Conservation (phyloP, 805 yeast genomes). For the Scheffersomyces amazonensis region DNA sequence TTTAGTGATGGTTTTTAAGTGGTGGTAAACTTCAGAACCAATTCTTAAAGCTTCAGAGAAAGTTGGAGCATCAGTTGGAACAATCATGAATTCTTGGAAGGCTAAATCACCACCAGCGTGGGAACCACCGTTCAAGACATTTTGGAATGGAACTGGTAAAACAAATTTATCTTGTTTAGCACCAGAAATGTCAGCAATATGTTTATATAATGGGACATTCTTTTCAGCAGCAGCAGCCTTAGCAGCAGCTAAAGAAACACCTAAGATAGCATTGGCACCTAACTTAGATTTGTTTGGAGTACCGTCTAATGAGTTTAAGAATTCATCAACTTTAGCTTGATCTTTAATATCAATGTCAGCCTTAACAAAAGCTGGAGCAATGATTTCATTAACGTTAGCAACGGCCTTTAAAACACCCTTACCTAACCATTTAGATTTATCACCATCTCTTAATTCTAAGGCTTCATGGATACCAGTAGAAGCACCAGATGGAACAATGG, state of each 20-base stretch:
- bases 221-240: constrained; percentile 98
- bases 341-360: constrained; percentile 80
- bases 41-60: constrained; percentile 96
- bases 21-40: constrained; percentile 98
- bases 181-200: constrained; percentile 77
- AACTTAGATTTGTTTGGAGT: constrained; percentile 95
- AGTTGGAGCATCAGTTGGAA: constrained; percentile 85
- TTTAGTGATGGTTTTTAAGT: constrained; percentile 88
- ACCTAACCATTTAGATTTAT: constrained; percentile 96
- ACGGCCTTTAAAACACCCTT: constrained; percentile 98
- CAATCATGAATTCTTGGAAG: constrained; percentile 99
- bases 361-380: constrained; percentile 89
- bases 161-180: constrained; percentile 79
- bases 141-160: constrained; percentile 98
- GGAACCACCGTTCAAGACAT: constrained; percentile 98
- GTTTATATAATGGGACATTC: constrained; percentile 89
- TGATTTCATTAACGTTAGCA: constrained; percentile 88
- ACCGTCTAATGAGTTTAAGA: constrained; percentile 86
- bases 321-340: constrained; percentile 84
- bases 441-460: constrained; percentile 96
- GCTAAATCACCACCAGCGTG: constrained; percentile 99
- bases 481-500: constrained; percentile 99
- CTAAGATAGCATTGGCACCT: constrained; percentile 98
- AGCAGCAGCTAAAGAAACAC: constrained; percentile 96
- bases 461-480: constrained; percentile 99